Evolutionary conservation across 495 filamentous ascomycete species (phyloP), one percentile per base, ranked within the genome.

Genomic region (Pseudoneurospora amorphoporcata): DNA sequence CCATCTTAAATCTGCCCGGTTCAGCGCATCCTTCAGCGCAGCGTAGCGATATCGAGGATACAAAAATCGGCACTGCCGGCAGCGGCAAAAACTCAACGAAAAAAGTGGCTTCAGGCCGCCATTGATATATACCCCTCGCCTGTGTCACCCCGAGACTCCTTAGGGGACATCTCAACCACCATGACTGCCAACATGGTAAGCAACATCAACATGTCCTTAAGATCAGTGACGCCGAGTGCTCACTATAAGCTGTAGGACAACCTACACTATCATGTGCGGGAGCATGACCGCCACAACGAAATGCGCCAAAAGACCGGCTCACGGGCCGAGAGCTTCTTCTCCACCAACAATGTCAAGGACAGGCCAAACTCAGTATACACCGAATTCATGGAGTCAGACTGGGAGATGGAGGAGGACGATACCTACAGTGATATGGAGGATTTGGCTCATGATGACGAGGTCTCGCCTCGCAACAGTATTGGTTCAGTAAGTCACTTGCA

Each of bases 381-480:
- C 19, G 90, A 93, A 70, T 88, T 92, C 73, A 88, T 88, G 77
- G 92, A 94, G 77, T 91, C 91, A 41, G 92, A 95, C 69, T 90
- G 87, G 53, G 90, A 81, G 70, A 78, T 79, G 29, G 90, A 92
- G 70, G 86, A 89, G 35, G 88, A 88, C 43, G 82, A 84, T 45
- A 77, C 79, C 39, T 73, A 82, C 70, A 87, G 85, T 71, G 87
- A 87, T 68, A 82, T 86, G 72, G 86, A 86, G 74, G 79, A 80
- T 19, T 38, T 79, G 72, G 77, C 77, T 70, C 85, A 87, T 72
- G 89, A 91, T 37, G 88, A 90, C 70, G 86, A 89, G 70, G 85
- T 88, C 73, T 91, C 90, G 7, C 87, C 88, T 10, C 86, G 89
- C 53, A 82, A 85, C 72, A 94, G 90, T 79, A 81, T 91, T 70